Percentiles rank a stretch among this genome's conserved stretches.
Evolutionary conservation across 192 early-diverging fungal genomes (phyloP).

Genomic region (Rhizophagus sp.): DNA sequence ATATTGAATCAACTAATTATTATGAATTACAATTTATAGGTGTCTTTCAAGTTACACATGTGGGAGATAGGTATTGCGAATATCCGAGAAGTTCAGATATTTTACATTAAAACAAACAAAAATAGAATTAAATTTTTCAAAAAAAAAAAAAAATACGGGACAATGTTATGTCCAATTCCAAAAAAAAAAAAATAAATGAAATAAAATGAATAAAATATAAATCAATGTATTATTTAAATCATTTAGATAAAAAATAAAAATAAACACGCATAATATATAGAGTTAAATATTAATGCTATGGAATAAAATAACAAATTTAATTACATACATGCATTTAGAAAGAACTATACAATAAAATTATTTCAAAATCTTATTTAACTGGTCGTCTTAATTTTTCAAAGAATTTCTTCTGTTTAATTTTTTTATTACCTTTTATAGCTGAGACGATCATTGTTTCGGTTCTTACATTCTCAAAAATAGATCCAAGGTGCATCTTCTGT

Average conservation of each 20-base stretch:
- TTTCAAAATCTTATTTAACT: too few relatives aligned
- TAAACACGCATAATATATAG: too few relatives aligned
- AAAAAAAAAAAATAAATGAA: too few relatives aligned
- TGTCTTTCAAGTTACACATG: conserved; percentile 29
- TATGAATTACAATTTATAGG: not conserved
- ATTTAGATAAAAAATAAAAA: too few relatives aligned
- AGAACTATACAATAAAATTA: too few relatives aligned
- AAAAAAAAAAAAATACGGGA: not conserved
- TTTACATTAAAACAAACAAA: not conserved
- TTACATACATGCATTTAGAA: too few relatives aligned
- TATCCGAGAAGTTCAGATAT: conserved; percentile 19
- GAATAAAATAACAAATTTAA: too few relatives aligned
- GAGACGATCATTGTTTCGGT: not conserved
- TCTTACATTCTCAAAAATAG: conserved; percentile 17
- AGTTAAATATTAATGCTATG: too few relatives aligned
- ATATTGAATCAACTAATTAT: not conserved
- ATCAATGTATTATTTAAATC: too few relatives aligned
- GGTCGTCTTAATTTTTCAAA: not conserved
- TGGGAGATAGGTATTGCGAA: conserved; percentile 27
- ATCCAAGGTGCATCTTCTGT: conserved; percentile 35
- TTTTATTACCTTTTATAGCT: not conserved
- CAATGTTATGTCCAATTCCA: not conserved
- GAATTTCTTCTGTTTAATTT: not conserved
- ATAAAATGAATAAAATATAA: too few relatives aligned
- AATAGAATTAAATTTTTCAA: too few relatives aligned